Conservation (phyloP, 768 basidiomycete genomes). For the Tricholoma matsutake region DNA sequence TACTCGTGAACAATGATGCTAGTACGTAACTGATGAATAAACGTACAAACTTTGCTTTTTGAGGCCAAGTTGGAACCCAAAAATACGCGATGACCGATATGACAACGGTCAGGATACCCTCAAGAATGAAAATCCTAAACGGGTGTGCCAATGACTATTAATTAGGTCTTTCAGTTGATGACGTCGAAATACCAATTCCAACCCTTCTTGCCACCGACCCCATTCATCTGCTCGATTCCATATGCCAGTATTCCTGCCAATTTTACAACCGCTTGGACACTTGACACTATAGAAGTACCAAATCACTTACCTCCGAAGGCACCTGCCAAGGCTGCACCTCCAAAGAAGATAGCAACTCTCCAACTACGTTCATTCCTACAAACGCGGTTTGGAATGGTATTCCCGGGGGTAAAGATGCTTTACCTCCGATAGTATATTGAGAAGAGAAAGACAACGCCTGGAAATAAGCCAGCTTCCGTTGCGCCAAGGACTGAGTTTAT, state of each 20-base stretch:
- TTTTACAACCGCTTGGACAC: background rate
- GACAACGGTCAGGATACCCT: conserved; percentile 49
- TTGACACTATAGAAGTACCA: background rate
- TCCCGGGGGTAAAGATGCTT: background rate
- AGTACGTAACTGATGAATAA: background rate
- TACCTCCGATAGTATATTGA: conserved; percentile 55
- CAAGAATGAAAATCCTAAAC: conserved; percentile 50
- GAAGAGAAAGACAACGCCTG: conserved; percentile 56
- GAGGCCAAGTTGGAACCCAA: conserved; percentile 57
- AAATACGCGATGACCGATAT: conserved; percentile 49
- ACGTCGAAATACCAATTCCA: conserved; percentile 52
- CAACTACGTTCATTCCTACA: conserved; percentile 53
- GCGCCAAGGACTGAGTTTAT: conserved; percentile 44
- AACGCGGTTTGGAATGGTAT: background rate
- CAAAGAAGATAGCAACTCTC: conserved; percentile 62
- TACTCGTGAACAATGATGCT: background rate
- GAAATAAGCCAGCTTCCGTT: conserved; percentile 59
- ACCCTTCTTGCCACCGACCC: conserved; percentile 53
- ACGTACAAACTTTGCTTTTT: conserved; percentile 54
- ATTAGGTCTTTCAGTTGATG: conserved; percentile 21
- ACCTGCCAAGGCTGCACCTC: conserved; percentile 58
- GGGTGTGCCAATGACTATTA: no score
- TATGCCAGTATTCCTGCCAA: conserved; percentile 53
- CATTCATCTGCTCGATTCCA: conserved; percentile 57
- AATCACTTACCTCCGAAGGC: conserved; percentile 53